phyloP scores from a whole-genome alignment of 345 rosid genomes.

The Trapa bicornis region DNA sequence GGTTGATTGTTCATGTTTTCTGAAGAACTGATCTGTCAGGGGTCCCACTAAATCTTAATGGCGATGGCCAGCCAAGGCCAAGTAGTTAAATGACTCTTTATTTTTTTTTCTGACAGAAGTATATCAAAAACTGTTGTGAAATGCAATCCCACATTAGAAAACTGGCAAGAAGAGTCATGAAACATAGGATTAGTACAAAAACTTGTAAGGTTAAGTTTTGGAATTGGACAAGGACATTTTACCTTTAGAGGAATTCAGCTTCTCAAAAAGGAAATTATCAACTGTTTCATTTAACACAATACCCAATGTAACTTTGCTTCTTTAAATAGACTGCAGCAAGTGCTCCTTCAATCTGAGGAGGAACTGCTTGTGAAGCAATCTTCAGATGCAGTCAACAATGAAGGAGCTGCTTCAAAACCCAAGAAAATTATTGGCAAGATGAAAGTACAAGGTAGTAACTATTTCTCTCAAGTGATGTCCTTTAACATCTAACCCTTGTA shows the following conservation, averaged over 20 bases:
- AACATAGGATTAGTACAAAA: no score
- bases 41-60: no score
- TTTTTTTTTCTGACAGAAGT: no score
- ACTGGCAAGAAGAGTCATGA: no score
- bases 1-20: neutral
- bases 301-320: neutral
- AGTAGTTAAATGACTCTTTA: neutral
- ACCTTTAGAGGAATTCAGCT: neutral
- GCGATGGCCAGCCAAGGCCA: neutral
- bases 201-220: no score
- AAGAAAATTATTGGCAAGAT: slow-evolving; percentile 81
- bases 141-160: no score
- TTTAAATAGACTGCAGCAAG: slow-evolving; percentile 46
- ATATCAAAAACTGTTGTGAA: no score
- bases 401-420: slow-evolving; percentile 48
- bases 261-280: neutral
- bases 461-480: neutral
- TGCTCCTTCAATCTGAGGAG: slow-evolving; percentile 90
- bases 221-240: no score
- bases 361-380: slow-evolving; percentile 60
- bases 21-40: neutral
- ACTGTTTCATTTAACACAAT: neutral
- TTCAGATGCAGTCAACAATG: slow-evolving; percentile 47
- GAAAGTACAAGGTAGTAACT: slow-evolving; percentile 77
- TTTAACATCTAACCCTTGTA: neutral